A percentile compares a stretch with the other conserved stretches of the same genome.
phyloP scores from a whole-genome alignment of 768 basidiomycete genomes.

The Leccinum incarnatum region DNA sequence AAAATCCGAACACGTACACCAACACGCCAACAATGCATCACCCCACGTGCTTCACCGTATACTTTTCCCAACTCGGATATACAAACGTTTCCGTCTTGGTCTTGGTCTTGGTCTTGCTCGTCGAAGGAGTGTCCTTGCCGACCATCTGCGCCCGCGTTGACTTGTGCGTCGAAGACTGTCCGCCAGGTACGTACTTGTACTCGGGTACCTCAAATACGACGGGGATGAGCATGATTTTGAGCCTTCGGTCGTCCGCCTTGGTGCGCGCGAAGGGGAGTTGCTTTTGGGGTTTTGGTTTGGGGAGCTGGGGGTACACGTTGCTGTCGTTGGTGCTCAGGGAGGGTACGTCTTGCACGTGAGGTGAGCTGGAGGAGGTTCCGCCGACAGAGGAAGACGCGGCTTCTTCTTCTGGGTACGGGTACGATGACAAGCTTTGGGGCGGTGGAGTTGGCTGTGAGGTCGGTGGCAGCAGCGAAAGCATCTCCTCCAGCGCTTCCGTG shows the following conservation, averaged over 20 bases:
- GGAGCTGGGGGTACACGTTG: constrained; percentile 32
- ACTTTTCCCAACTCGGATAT: constrained; percentile 67
- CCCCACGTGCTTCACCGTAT: constrained; percentile 45
- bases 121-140: neutral
- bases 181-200: constrained; percentile 16
- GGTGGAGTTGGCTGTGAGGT: constrained; percentile 13
- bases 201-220: constrained; percentile 39
- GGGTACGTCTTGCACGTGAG: constrained; percentile 1
- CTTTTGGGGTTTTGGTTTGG: constrained; percentile 42
- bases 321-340: constrained; percentile 20
- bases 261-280: constrained; percentile 53
- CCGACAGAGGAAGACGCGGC: constrained; percentile 30
- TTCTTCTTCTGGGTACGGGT: constrained; percentile 14
- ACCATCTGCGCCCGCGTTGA: constrained; percentile 22
- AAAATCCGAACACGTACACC: neutral
- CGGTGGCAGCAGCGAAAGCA: constrained; percentile 38
- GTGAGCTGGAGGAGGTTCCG: constrained; percentile 15
- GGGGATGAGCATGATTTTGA: constrained; percentile 51
- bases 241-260: constrained; percentile 47
- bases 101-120: constrained; percentile 32
- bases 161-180: constrained; percentile 27
- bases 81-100: constrained; percentile 44
- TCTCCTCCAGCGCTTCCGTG: constrained; percentile 56
- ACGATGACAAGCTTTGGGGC: neutral
- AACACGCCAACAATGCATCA: neutral